Conservation (phyloP, 2,329 filamentous ascomycete genomes). For the Paradendryphiella salina region DNA sequence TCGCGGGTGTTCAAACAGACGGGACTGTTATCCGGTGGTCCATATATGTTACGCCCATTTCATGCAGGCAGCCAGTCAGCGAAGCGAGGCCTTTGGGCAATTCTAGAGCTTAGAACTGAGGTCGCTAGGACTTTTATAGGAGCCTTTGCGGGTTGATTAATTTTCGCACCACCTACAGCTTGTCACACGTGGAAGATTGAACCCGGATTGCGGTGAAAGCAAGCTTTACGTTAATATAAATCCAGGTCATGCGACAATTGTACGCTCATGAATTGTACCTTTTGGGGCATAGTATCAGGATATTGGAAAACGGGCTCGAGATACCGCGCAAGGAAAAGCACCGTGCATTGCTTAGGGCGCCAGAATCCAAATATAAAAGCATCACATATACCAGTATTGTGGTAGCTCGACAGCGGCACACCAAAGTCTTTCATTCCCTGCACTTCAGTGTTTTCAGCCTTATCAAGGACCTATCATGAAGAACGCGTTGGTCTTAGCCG, state of each 20-base stretch:
- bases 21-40: constrained; percentile 10
- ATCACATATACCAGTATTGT: neutral
- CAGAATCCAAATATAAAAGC: constrained; percentile 3
- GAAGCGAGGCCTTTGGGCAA: neutral
- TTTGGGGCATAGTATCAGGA: neutral
- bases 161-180: constrained; percentile 8
- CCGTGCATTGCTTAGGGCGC: neutral
- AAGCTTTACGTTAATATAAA: constrained; percentile 15
- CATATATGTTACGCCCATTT: constrained; percentile 6
- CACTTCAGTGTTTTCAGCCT: neutral
- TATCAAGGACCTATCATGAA: constrained; percentile 5
- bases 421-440: neutral
- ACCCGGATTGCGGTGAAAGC: constrained; percentile 9
- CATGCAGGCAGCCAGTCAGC: constrained; percentile 1
- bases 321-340: neutral
- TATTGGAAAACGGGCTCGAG: neutral
- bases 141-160: constrained; percentile 2
- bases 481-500: constrained; percentile 4
- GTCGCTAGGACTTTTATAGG: constrained; percentile 3
- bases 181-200: constrained; percentile 1
- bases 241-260: constrained; percentile 11
- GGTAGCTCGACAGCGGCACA: neutral
- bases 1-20: neutral
- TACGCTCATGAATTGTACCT: neutral
- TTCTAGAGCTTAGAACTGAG: neutral